Evolutionary conservation across 345 rosid genomes (phyloP).

Genomic region (Acer negundo): DNA sequence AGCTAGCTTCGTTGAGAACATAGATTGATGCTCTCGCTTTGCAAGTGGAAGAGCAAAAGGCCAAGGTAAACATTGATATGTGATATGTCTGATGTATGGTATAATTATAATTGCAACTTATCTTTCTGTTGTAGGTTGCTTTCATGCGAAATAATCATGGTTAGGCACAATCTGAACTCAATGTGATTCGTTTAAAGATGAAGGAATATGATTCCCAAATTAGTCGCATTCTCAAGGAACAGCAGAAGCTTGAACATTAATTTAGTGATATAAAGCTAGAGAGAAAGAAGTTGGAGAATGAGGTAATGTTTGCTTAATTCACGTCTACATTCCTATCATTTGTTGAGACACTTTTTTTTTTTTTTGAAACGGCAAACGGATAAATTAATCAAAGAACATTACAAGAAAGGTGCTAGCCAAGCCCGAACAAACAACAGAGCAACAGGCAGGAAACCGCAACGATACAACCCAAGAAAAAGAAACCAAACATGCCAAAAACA

Average conservation of each 20-base stretch:
- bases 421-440: too few relatives aligned
- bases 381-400: too few relatives aligned
- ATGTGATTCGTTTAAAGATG: constrained; percentile 69
- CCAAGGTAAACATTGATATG: constrained; percentile 54
- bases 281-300: constrained; percentile 94
- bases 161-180: constrained; percentile 67
- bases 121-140: constrained; percentile 57
- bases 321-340: not conserved
- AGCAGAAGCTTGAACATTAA: constrained; percentile 69
- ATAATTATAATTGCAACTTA: constrained; percentile 20
- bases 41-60: constrained; percentile 70
- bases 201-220: constrained; percentile 93
- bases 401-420: too few relatives aligned
- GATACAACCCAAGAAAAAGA: too few relatives aligned
- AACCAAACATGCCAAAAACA: too few relatives aligned
- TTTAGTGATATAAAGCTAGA: constrained; percentile 78
- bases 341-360: constrained; percentile 12
- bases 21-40: constrained; percentile 60
- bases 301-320: constrained; percentile 47
- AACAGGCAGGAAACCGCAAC: too few relatives aligned
- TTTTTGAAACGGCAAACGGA: too few relatives aligned
- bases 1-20: constrained; percentile 47
- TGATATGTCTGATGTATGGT: constrained; percentile 1
- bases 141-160: constrained; percentile 54
- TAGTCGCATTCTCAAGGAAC: constrained; percentile 62